Base-by-base conservation (phyloP, 202 grass and related monocot species). In the Setaria viridis region DNA sequence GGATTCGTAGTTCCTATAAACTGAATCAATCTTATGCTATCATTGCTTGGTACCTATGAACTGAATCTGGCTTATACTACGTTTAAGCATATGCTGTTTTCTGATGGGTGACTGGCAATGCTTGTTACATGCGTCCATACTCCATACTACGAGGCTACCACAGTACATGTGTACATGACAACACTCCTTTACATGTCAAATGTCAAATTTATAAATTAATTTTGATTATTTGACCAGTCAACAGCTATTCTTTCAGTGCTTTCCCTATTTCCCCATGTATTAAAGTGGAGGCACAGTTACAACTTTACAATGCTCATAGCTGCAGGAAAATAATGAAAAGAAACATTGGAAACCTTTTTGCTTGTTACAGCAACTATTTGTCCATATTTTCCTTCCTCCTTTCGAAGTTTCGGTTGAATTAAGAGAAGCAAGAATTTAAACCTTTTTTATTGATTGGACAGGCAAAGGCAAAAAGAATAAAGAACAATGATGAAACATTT, bases 101-200 rank as follows among this genome's bases (percentile, higher is more conserved):
- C 39, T 69, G 41, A 54, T 50, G 54, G 53, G 15, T 49, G n/a
- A 67, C 5, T 30, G 54, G 32, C 32, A 50, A 63, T 63, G 72
- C 19, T 16, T 41, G 7, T 66, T 10, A 42, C 45, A 66, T 42
- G 14, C 43, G 13, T 45, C 46, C 11, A 13, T n/a, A 42, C 10
- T 66, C 6, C 16, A n/a, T 5, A 41, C 39, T 41, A 41, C 4
- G 39, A 41, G 39, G 39, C 5, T 41, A 41, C 39, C 39, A 41
- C 39, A 41, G 39, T 41, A 6, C 39, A 41, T 41, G 39, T 41
- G 39, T 41, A 41, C 39, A 78, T 32, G 16, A 35, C 12, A 74
- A 29, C 63, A 21, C 70, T 66, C 58, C n/a, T 80, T 46, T 80
- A 45, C 57, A 86, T 73, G 21, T 56, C 37, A 50, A 72, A 86